phyloP scores from a whole-genome alignment of 2,329 filamentous ascomycete species.

The Metarhizium sp. region DNA sequence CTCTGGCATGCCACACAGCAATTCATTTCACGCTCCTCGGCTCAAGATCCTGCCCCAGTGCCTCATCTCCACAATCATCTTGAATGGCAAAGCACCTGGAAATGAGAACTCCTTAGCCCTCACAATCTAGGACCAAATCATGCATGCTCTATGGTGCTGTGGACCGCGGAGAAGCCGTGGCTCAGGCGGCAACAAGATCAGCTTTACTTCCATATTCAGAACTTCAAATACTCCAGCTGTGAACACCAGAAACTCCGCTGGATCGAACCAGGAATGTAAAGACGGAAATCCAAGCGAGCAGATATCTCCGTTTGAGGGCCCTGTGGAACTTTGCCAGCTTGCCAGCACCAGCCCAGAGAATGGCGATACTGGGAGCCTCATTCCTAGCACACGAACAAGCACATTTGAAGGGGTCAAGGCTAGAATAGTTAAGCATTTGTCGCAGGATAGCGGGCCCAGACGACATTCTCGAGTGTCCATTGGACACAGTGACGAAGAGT shows the following conservation, averaged over 20 bases:
- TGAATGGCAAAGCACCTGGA: background rate
- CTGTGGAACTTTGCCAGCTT: constrained; percentile 22
- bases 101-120: background rate
- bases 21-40: background rate
- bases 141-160: constrained; percentile 17
- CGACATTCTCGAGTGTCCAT: constrained; percentile 30
- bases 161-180: constrained; percentile 6
- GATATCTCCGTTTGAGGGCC: constrained; percentile 8
- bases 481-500: constrained; percentile 40
- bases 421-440: constrained; percentile 35
- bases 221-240: constrained; percentile 5
- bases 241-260: constrained; percentile 2
- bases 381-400: constrained; percentile 23
- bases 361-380: constrained; percentile 20
- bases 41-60: background rate
- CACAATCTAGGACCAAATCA: background rate
- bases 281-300: constrained; percentile 3
- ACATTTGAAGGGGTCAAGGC: constrained; percentile 36
- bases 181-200: constrained; percentile 2
- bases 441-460: constrained; percentile 31
- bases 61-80: background rate
- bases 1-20: background rate
- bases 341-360: constrained; percentile 29
- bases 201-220: constrained; percentile 8
- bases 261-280: background rate